Evolutionary conservation across 352 stramenopile species (phyloP).

Genomic region (Phytophthora meadii): DNA sequence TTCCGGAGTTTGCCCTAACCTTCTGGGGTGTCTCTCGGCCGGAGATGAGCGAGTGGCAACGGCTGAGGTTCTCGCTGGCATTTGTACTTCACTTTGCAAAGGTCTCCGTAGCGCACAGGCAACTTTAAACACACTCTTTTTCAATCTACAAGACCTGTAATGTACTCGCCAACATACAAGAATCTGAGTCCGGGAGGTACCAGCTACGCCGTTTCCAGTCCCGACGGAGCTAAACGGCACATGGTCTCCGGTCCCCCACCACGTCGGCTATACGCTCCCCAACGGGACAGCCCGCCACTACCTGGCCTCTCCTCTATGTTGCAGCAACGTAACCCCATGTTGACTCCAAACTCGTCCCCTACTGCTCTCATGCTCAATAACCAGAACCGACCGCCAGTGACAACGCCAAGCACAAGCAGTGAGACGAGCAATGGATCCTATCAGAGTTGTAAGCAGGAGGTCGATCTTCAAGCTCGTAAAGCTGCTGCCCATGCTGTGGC

Average conservation of each 20-base stretch:
- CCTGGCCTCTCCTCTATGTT: constrained; percentile 34
- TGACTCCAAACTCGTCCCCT: constrained; percentile 9
- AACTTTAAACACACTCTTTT: not conserved
- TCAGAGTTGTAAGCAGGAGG: not conserved
- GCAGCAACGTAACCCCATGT: constrained; percentile 13
- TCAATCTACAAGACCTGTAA: not conserved
- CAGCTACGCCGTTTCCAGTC: constrained; percentile 24
- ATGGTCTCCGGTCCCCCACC: constrained; percentile 14
- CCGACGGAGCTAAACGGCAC: constrained; percentile 19
- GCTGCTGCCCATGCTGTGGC: constrained; percentile 1
- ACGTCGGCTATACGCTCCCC: not conserved
- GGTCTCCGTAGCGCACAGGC: constrained; percentile 9
- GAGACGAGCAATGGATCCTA: constrained; percentile 5
- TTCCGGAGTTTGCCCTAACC: constrained; percentile 14
- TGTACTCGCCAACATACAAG: constrained; percentile 25
- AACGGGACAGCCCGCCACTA: constrained; percentile 20
- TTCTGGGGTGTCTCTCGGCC: constrained; percentile 5
- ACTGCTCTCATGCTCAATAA: not conserved
- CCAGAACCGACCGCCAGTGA: not conserved
- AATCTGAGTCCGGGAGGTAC: constrained; percentile 8
- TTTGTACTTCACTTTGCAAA: constrained; percentile 31
- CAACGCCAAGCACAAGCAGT: constrained; percentile 23
- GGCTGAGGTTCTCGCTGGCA: not conserved
- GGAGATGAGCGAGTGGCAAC: constrained; percentile 6
- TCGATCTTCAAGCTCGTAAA: constrained; percentile 6